Base-by-base conservation (phyloP, 2,329 filamentous ascomycete genomes). In the Microdochium bolleyi region DNA sequence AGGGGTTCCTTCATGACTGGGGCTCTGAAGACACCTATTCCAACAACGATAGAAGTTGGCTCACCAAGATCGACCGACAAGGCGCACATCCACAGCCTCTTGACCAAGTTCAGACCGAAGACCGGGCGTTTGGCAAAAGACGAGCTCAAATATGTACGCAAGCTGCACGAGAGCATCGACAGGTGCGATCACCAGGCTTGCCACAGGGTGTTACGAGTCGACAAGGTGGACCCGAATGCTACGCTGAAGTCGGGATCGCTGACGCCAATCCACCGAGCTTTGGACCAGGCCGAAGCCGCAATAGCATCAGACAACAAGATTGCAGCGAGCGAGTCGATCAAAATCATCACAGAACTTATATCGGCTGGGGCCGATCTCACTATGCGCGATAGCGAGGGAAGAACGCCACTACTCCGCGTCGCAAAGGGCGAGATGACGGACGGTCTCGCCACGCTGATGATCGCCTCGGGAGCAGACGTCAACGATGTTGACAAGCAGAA, bases 381-480 rank as follows among this genome's bases (percentile, higher is more conserved):
- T 16, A 49, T 49, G 7, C 49, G 51, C 4, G 56, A 61, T 16
- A 56, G 56, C 16, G 48, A 57, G 5, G 55, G 54, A 3, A 55
- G 55, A 9, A 58, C 60, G 2, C 60, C 60, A 10, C 56, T 62
- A 2, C 51, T 60, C 25, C 54, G 60, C 14, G 59, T 56, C 2
- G 56, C 53, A 5, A 56, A 56, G 46, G 59, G 57, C 53, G 60
- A 61, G 46, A 59, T 62, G 59, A 51, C 55, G 13, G 56, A 60
- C 51, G 55, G 53, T 19, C 37, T 62, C 14, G 53, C 60, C 46
- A 50, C 56, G 4, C 49, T 62, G 27, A 57, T 62, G 58, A 37
- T 62, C 44, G 59, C 60, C 27, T 58, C 52, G n/a, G 57, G 57
- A n/a, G 55, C 56, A 27, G 38, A 48, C 13, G 54, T 54, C 16